These are phyloP conservation scores for Phytopythium delawarense DNA, from an alignment of 352 stramenopile genomes.

Conservation along the genomic window DNA sequence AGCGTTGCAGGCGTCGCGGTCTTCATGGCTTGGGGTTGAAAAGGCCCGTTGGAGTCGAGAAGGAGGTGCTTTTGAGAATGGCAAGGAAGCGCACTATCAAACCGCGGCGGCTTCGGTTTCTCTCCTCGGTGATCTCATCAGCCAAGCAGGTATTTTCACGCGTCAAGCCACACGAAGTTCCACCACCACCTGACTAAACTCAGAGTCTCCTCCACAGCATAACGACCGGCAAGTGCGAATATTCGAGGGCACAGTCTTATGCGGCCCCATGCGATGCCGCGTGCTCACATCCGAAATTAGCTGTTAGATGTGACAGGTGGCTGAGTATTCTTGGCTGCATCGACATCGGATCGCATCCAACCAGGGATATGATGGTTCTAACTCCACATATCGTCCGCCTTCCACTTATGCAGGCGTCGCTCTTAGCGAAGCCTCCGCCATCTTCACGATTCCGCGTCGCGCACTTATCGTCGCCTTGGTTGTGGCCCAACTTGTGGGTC, in stretches of 20 bases:
- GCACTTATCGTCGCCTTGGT: neutral
- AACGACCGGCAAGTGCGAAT: too few species aligned
- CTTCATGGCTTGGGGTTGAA: neutral
- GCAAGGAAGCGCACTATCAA: neutral
- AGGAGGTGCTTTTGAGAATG: neutral
- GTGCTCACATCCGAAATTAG: too few species aligned
- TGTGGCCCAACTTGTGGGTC: neutral
- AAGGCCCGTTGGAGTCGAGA: neutral
- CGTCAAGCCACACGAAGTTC: neutral
- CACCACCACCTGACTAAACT: neutral
- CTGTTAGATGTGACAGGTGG: too few species aligned
- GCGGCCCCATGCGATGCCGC: too few species aligned
- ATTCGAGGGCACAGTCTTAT: too few species aligned
- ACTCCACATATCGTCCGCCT: neutral
- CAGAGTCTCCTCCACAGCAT: too few species aligned
- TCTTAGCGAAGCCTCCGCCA: neutral
- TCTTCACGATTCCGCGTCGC: neutral
- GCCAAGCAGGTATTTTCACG: neutral
- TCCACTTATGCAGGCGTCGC: neutral
- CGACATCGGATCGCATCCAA: too few species aligned
- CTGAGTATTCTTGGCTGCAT: too few species aligned
- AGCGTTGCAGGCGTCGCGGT: neutral
- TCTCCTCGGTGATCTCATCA: neutral
- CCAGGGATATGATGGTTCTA: neutral
- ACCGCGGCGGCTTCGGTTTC: neutral